Evolutionary conservation across 2,329 filamentous ascomycete species (phyloP).

Genomic region (Malbranchea cinnamomea): DNA sequence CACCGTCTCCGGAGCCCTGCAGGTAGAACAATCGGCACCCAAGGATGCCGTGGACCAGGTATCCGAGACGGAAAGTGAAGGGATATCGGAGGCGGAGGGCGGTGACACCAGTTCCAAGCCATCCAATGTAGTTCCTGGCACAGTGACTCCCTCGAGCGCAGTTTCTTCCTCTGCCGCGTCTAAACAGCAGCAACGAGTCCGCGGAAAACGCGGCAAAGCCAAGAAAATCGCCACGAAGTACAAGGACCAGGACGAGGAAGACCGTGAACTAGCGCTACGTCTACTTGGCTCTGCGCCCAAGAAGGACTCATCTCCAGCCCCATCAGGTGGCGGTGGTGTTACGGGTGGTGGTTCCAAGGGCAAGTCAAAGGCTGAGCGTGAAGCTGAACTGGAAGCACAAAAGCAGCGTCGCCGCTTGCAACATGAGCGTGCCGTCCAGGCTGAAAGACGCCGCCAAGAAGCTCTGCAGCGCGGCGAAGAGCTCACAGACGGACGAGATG

Average conservation of each 20-base stretch:
- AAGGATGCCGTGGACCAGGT: no score
- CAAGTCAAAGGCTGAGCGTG: constrained; percentile 46
- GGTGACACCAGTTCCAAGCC: no score
- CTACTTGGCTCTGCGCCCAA: constrained; percentile 58
- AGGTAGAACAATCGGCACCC: no score
- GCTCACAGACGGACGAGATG: constrained; percentile 41
- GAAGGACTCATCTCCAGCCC: constrained; percentile 43
- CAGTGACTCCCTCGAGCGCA: no score
- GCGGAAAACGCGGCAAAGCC: constrained; percentile 66
- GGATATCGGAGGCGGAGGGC: no score
- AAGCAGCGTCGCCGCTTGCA: constrained; percentile 65
- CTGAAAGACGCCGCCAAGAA: constrained; percentile 48
- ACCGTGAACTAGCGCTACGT: constrained; percentile 66
- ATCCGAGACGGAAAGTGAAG: no score
- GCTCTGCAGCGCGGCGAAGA: constrained; percentile 53
- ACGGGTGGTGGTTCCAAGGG: no score
- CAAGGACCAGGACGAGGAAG: constrained; percentile 86
- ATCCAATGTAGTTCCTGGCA: no score
- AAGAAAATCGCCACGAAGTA: constrained; percentile 87
- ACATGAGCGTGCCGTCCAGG: constrained; percentile 59
- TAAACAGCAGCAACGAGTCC: constrained; percentile 23
- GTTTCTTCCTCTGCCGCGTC: constrained; percentile 9
- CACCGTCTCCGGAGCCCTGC: no score
- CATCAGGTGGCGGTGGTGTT: no score
- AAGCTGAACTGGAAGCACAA: constrained; percentile 56